phyloP scores from a whole-genome alignment of 2,329 filamentous ascomycete genomes.

The Xenosphaeropsis pyriputrescens region DNA sequence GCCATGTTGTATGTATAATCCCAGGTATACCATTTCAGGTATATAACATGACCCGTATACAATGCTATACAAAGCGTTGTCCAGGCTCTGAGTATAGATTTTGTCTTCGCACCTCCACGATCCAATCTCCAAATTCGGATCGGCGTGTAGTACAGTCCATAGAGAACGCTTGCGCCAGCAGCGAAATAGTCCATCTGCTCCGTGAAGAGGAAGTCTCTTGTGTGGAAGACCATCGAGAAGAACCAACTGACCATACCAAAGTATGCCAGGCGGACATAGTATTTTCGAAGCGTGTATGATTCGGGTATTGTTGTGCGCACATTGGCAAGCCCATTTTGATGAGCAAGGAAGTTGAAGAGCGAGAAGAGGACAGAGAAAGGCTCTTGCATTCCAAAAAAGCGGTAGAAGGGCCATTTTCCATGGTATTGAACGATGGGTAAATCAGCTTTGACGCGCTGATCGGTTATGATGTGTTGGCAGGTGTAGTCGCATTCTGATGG shows the following conservation, averaged over 20 bases:
- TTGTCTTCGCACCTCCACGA: constrained; percentile 23
- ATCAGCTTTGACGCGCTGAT: constrained; percentile 48
- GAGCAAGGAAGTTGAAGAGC: constrained; percentile 77
- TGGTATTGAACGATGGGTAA: constrained; percentile 79
- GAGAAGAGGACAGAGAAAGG: constrained; percentile 89
- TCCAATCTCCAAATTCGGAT: constrained; percentile 78
- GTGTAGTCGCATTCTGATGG: constrained; percentile 92
- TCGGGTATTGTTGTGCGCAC: constrained; percentile 56
- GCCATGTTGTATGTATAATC: constrained; percentile 98
- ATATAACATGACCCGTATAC: constrained; percentile 66
- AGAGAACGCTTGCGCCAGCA: constrained; percentile 78
- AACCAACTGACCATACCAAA: constrained; percentile 74
- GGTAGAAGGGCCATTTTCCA: constrained; percentile 95
- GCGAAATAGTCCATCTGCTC: constrained; percentile 96
- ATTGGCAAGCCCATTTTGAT: constrained; percentile 60
- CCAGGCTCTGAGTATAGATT: constrained; percentile 52
- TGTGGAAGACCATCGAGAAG: constrained; percentile 86
- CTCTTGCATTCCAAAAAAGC: constrained; percentile 86
- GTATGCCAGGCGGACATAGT: constrained; percentile 68
- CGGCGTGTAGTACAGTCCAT: constrained; percentile 75
- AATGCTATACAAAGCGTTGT: constrained; percentile 54
- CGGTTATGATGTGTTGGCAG: constrained; percentile 87
- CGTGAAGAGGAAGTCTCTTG: constrained; percentile 68
- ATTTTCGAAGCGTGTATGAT: constrained; percentile 62
- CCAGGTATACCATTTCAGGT: constrained; percentile 76